A percentile compares a stretch with the other conserved stretches of the same genome.
Evolutionary conservation across 139 green algal genomes (phyloP).

Genomic region (Coccomyxa sp.): DNA sequence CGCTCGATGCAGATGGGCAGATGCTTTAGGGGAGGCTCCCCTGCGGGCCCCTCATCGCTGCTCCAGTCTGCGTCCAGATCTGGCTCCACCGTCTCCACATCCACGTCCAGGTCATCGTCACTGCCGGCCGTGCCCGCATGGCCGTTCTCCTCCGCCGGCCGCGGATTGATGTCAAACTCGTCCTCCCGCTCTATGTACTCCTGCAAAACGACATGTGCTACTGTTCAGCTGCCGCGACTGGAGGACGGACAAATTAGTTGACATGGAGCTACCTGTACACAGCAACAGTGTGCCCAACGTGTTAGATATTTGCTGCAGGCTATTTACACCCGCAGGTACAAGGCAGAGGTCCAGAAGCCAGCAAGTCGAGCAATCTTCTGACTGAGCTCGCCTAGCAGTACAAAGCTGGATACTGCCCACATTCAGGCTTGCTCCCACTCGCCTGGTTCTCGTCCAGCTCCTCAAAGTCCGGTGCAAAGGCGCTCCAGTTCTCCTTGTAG

Average conservation of each 20-base stretch:
- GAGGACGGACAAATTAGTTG: neutral
- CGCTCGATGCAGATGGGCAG: slow-evolving; percentile 17
- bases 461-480: slow-evolving; percentile 92
- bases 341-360: too few relatives aligned
- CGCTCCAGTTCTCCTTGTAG: slow-evolving; percentile 86
- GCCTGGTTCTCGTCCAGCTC: slow-evolving; percentile 79
- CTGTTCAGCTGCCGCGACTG: slow-evolving; percentile 27
- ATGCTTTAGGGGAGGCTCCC: slow-evolving; percentile 9
- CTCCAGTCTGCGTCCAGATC: neutral
- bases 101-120: slow-evolving; percentile 16
- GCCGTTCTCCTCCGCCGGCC: neutral
- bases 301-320: too few relatives aligned
- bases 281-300: neutral
- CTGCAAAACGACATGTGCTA: slow-evolving; percentile 8
- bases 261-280: neutral
- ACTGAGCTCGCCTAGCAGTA: neutral
- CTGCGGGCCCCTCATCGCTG: slow-evolving; percentile 16
- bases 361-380: neutral
- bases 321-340: too few relatives aligned
- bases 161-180: slow-evolving; percentile 83
- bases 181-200: slow-evolving; percentile 92
- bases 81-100: slow-evolving; percentile 20
- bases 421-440: too few relatives aligned
- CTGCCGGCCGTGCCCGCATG: neutral
- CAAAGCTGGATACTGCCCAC: too few relatives aligned